phyloP scores from a whole-genome alignment of 805 yeast genomes.

The Lachancea meyersii region DNA sequence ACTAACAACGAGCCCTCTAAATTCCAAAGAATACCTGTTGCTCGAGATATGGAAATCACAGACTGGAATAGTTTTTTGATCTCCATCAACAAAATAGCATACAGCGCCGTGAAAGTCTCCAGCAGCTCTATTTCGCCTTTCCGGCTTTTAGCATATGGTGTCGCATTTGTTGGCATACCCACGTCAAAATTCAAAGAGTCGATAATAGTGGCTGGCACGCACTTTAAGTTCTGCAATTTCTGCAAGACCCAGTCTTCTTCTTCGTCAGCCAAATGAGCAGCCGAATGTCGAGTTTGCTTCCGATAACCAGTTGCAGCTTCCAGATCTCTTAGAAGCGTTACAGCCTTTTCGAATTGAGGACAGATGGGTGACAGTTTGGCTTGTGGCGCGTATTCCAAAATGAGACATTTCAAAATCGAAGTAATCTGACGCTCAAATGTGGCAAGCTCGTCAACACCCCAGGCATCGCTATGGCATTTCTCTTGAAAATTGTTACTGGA shows the following conservation, averaged over 20 bases:
- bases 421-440: background rate
- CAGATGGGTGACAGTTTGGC: background rate
- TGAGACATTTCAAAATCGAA: conserved; percentile 1
- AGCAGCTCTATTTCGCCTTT: conserved; percentile 6
- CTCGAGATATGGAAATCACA: background rate
- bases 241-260: background rate
- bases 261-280: background rate
- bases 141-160: conserved; percentile 2
- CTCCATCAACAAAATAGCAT: conserved; percentile 8
- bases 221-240: conserved; percentile 1
- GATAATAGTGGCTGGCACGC: conserved; percentile 5
- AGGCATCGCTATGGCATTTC: background rate
- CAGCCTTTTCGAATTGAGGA: conserved; percentile 2
- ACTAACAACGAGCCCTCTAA: conserved; percentile 1
- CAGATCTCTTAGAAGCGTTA: background rate
- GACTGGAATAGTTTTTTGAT: conserved; percentile 9
- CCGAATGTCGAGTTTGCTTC: conserved; percentile 1
- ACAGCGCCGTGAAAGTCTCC: conserved; percentile 8
- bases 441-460: background rate
- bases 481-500: conserved; percentile 1
- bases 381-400: conserved; percentile 7
- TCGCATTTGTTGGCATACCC: conserved; percentile 2
- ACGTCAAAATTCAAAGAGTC: conserved; percentile 7
- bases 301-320: conserved; percentile 2
- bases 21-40: background rate